Conservation (phyloP, 179 eudicot genomes). For the Sideroxylon spinosum region DNA sequence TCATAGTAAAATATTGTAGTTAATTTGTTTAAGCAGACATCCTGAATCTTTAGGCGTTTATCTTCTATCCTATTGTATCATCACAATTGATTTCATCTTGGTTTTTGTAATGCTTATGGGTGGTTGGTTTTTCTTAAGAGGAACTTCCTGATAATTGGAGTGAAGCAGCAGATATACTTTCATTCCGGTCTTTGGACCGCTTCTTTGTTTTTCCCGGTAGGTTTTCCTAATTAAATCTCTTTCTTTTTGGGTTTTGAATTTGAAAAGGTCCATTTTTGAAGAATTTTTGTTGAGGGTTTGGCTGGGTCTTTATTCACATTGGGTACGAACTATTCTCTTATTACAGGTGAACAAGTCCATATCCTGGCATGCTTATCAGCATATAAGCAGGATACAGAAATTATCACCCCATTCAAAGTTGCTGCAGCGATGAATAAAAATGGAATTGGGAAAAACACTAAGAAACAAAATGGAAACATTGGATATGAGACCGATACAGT, state of each 20-base stretch:
- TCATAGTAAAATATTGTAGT: background rate
- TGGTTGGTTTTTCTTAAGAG: conserved; percentile 42
- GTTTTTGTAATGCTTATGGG: conserved; percentile 4
- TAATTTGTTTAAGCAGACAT: background rate
- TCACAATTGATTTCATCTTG: background rate
- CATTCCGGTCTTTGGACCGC: conserved; percentile 68
- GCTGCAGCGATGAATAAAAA: conserved; percentile 81
- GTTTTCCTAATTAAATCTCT: conserved; percentile 13
- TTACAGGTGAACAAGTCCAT: conserved; percentile 84
- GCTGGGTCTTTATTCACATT: background rate
- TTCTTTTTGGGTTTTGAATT: background rate
- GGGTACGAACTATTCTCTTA: conserved; percentile 12
- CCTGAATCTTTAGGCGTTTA: background rate
- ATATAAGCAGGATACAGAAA: conserved; percentile 66
- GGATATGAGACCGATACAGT: conserved; percentile 28
- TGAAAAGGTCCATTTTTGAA: background rate
- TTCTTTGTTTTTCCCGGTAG: conserved; percentile 87
- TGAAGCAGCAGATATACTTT: conserved; percentile 51
- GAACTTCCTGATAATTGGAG: conserved; percentile 71
- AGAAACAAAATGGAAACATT: conserved; percentile 44
- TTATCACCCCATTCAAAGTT: conserved; percentile 88
- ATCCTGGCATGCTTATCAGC: conserved; percentile 80
- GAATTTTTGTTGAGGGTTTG: background rate
- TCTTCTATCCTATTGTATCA: background rate
- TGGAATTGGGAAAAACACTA: conserved; percentile 42